Evolutionary conservation across 2,329 filamentous ascomycete genomes (phyloP), one percentile per base, ranked within the genome.

Genomic region (Hansfordia pulvinata): DNA sequence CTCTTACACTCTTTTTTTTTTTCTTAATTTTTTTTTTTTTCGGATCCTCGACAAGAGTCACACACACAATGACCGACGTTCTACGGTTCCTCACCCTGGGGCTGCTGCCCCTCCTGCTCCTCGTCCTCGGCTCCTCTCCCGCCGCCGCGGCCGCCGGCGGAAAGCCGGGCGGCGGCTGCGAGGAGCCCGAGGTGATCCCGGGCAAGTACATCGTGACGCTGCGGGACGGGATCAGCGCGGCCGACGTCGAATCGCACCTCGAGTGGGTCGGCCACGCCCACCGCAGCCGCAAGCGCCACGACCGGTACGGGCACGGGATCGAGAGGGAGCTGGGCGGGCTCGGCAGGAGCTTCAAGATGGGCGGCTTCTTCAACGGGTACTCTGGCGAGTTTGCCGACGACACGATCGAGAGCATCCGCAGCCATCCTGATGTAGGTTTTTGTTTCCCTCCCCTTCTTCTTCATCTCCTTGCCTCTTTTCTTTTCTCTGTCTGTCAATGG

Each of bases 101-200:
- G n/a, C 69, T 51, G 78, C 84, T 54, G 82, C 86, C 44, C 85
- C 80, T 41, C 79, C 78, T 49, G 80, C n/a, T n/a, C n/a, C n/a
- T n/a, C n/a, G n/a, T n/a, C n/a, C n/a, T n/a, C n/a, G n/a, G n/a
- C n/a, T n/a, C n/a, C n/a, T n/a, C n/a, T n/a, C n/a, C n/a, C n/a
- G n/a, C n/a, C n/a, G n/a, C n/a, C n/a, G n/a, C n/a, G n/a, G n/a
- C n/a, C n/a, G n/a, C n/a, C n/a, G n/a, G n/a, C n/a, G n/a, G n/a
- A n/a, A n/a, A n/a, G n/a, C n/a, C n/a, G n/a, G n/a, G n/a, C n/a
- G n/a, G n/a, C n/a, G n/a, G n/a, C n/a, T n/a, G n/a, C n/a, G n/a
- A n/a, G n/a, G n/a, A n/a, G n/a, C n/a, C n/a, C n/a, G n/a, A 46
- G 30, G 35, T 42, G 26, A 36, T 48, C 18, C 43, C 44, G n/a